These are phyloP conservation scores for Gonium pectorale DNA, from an alignment of 139 green algal genomes.

Conservation along the genomic window DNA sequence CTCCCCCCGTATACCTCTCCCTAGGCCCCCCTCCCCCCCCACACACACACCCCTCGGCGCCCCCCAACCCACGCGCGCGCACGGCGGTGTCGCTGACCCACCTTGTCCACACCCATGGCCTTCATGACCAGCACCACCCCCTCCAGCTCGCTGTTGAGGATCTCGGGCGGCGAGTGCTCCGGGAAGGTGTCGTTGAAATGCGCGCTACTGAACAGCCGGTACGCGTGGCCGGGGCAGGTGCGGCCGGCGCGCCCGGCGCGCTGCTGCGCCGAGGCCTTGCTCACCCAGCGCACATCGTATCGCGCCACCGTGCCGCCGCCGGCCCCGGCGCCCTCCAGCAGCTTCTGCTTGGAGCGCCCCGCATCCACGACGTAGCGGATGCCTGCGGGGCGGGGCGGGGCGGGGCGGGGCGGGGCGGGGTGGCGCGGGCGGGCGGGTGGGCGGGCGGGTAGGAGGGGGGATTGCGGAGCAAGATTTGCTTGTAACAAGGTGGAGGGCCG, in stretches of 20 bases:
- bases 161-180: conserved; percentile 85
- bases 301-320: conserved; percentile 58
- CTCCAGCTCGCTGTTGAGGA: conserved; percentile 89
- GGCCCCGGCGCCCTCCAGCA: conserved; percentile 65
- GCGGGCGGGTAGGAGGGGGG: too few species aligned
- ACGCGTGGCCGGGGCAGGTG: conserved; percentile 94
- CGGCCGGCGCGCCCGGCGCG: conserved; percentile 92
- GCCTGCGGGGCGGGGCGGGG: conserved; percentile 59
- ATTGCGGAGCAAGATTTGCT: too few species aligned
- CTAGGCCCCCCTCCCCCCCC: background rate
- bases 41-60: background rate
- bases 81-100: conserved; percentile 16
- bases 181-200: conserved; percentile 92
- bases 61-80: background rate
- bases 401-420: too few species aligned
- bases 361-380: conserved; percentile 92
- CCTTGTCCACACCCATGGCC: conserved; percentile 93
- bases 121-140: conserved; percentile 93
- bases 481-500: too few species aligned
- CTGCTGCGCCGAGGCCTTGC: conserved; percentile 89
- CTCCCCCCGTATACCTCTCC: background rate
- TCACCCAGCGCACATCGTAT: conserved; percentile 87
- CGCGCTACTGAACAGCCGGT: conserved; percentile 90
- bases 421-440: too few species aligned
- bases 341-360: conserved; percentile 87